Percentiles rank a stretch among this genome's conserved stretches.
Conservation (phyloP, 2,329 filamentous ascomycete genomes). For the Botrytis hyacinthi region DNA sequence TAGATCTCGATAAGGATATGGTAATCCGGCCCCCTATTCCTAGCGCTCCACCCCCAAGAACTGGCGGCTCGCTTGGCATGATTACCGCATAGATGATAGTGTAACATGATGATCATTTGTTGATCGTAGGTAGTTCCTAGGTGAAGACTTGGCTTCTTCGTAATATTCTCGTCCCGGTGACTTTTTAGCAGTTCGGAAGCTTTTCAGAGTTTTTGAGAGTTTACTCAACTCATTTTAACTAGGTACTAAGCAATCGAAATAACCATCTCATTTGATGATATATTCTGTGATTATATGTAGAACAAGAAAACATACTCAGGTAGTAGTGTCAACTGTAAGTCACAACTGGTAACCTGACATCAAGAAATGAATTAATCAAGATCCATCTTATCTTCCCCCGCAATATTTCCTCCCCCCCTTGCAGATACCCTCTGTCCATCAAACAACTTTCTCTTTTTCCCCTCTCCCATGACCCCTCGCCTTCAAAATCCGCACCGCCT, state of each 20-base stretch:
- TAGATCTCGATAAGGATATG: background rate
- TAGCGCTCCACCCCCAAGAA: background rate
- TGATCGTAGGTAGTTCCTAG: background rate
- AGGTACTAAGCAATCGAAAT: too few species aligned
- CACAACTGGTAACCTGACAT: background rate
- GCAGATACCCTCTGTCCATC: background rate
- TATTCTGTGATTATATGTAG: too few species aligned
- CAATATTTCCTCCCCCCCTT: background rate
- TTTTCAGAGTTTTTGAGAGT: background rate
- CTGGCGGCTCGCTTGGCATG: background rate
- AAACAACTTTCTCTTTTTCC: background rate
- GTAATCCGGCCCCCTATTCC: background rate
- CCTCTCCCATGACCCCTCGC: background rate
- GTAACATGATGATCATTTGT: background rate
- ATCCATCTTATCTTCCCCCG: background rate
- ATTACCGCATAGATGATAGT: background rate
- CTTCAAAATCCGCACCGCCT: slow-evolving; percentile 44
- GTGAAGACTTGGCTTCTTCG: background rate
- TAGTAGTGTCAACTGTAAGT: too few species aligned
- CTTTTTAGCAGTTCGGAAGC: background rate
- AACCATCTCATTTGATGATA: background rate
- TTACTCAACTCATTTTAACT: too few species aligned
- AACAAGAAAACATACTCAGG: too few species aligned
- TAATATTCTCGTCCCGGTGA: background rate
- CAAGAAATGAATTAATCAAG: background rate